These are phyloP conservation scores for Amanita fuliginea DNA, from an alignment of 768 basidiomycete species.

Conservation along the genomic window DNA sequence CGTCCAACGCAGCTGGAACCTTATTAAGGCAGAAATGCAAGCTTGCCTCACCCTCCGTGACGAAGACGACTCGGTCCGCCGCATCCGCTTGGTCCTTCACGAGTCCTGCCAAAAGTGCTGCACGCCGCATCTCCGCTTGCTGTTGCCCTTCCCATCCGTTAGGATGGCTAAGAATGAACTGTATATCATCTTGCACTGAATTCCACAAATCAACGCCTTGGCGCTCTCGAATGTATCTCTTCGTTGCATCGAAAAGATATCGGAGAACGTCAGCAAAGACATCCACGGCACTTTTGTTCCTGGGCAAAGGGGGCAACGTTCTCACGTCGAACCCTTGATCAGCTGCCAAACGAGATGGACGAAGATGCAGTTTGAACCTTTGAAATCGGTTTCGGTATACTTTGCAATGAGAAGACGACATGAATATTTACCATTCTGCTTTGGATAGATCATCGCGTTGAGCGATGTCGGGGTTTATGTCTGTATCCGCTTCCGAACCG, in stretches of 20 bases:
- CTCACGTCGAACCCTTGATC: not conserved
- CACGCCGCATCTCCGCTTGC: conserved; percentile 36
- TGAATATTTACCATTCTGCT: not conserved
- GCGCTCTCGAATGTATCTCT: conserved; percentile 30
- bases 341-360: not conserved
- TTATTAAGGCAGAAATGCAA: conserved; percentile 38
- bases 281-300: conserved; percentile 26
- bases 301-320: conserved; percentile 27
- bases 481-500: conserved; percentile 3
- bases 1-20: conserved; percentile 20
- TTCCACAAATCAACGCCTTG: conserved; percentile 30
- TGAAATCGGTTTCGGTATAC: conserved; percentile 7
- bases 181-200: conserved; percentile 24
- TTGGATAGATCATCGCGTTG: not conserved
- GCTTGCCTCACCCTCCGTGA: conserved; percentile 48
- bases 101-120: conserved; percentile 34
- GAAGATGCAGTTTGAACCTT: conserved; percentile 6
- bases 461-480: not conserved
- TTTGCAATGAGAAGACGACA: not conserved
- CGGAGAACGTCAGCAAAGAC: conserved; percentile 37
- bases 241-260: conserved; percentile 29
- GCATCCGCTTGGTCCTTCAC: conserved; percentile 20
- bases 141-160: conserved; percentile 49
- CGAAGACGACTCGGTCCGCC: conserved; percentile 30
- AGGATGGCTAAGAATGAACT: conserved; percentile 41